Conservation (phyloP, 192 early-diverging fungal genomes). For the Coemansia guatemalensis region DNA sequence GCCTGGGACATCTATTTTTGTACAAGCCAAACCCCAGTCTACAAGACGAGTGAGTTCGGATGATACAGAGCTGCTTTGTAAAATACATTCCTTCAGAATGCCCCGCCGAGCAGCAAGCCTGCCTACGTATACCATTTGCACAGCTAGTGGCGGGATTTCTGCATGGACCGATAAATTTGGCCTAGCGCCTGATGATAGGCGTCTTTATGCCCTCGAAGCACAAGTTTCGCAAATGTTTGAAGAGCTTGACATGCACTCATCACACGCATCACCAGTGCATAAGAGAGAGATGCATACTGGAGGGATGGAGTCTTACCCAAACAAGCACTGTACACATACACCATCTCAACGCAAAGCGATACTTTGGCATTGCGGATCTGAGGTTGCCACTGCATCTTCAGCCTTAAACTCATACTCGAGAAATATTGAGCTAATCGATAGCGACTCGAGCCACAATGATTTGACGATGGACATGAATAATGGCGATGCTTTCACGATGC, state of each 20-base stretch:
- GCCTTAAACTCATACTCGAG: neutral
- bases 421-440: conserved; percentile 33
- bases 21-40: neutral
- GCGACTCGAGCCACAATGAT: conserved; percentile 46
- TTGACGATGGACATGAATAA: conserved; percentile 3
- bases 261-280: conserved; percentile 13
- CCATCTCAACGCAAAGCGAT: neutral
- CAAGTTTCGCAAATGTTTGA: conserved; percentile 41
- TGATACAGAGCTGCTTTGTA: neutral
- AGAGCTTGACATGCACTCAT: conserved; percentile 31
- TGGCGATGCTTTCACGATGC: conserved; percentile 8
- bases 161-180: neutral
- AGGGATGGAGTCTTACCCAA: neutral
- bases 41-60: neutral
- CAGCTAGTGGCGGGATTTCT: neutral
- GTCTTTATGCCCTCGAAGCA: conserved; percentile 26
- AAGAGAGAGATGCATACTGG: conserved; percentile 1
- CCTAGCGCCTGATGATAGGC: conserved; percentile 8
- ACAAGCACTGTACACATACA: neutral
- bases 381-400: neutral
- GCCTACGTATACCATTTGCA: neutral
- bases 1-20: neutral
- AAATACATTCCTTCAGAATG: neutral
- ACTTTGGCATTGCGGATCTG: conserved; percentile 23
- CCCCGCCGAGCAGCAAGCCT: neutral